A percentile compares a stretch with the other conserved stretches of the same genome.
Conservation (phyloP, 257 asterid species). For the Cynanchum wilfordii region DNA sequence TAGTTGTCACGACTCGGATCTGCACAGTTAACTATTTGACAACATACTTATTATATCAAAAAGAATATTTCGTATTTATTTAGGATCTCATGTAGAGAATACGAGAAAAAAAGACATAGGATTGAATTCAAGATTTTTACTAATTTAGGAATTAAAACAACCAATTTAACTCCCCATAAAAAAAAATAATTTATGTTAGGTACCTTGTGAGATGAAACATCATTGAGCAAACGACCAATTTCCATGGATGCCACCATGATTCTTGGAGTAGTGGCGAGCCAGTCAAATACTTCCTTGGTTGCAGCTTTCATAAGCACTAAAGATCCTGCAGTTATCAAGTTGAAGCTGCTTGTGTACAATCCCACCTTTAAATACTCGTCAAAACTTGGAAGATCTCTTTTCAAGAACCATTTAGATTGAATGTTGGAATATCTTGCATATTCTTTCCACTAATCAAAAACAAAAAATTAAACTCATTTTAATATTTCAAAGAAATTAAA, state of each 20-base stretch:
- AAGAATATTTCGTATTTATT: too few species aligned
- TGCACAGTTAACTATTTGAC: too few species aligned
- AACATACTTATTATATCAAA: too few species aligned
- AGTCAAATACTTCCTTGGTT: constrained; percentile 9
- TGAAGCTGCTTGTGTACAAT: constrained; percentile 31
- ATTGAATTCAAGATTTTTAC: too few species aligned
- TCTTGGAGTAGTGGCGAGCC: constrained; percentile 10
- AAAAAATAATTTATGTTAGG: too few species aligned
- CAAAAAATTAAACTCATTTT: too few species aligned
- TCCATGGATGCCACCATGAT: constrained; percentile 6
- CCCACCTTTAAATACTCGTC: constrained; percentile 36
- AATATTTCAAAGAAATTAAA: too few species aligned
- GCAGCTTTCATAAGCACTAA: constrained; percentile 27
- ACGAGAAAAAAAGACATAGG: too few species aligned
- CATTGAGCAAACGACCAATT: constrained; percentile 2
- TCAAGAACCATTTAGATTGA: constrained; percentile 48
- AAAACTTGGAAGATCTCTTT: constrained; percentile 41
- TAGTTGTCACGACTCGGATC: too few species aligned
- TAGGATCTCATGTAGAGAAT: too few species aligned
- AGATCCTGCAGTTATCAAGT: constrained; percentile 25
- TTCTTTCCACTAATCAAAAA: not conserved
- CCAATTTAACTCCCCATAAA: too few species aligned
- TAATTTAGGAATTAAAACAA: too few species aligned
- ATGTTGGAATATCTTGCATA: constrained; percentile 27
- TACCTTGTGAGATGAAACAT: constrained; percentile 8